Evolutionary conservation across 2,329 filamentous ascomycete genomes (phyloP).

Genomic region (Fusarium concolor): DNA sequence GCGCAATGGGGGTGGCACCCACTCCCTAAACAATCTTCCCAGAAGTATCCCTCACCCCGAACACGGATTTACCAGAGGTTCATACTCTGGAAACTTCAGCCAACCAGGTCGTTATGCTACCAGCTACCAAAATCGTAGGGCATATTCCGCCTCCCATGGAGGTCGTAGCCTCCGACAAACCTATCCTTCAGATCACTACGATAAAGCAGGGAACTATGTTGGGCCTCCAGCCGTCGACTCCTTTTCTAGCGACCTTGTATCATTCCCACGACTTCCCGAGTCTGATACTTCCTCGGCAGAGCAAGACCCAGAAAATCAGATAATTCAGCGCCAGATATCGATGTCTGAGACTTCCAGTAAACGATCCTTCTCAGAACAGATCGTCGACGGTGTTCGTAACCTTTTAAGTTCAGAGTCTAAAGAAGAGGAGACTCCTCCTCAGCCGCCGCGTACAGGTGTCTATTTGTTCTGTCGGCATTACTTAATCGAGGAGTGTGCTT

Average conservation of each 20-base stretch:
- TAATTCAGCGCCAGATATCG: not conserved
- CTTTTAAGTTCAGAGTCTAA: constrained; percentile 15
- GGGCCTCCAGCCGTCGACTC: constrained; percentile 14
- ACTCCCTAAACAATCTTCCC: not conserved
- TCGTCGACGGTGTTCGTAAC: constrained; percentile 27
- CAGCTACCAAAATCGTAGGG: constrained; percentile 21
- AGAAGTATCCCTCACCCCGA: constrained; percentile 15
- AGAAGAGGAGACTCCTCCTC: constrained; percentile 13
- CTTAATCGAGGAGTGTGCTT: constrained; percentile 33
- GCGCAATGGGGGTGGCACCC: not conserved
- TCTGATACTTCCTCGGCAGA: constrained; percentile 14
- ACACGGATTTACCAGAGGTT: not conserved
- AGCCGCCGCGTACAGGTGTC: constrained; percentile 29
- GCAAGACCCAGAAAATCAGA: not conserved
- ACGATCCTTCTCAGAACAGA: constrained; percentile 21
- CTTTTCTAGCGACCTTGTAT: constrained; percentile 8
- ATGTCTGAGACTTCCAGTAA: not conserved
- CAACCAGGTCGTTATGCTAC: constrained; percentile 18
- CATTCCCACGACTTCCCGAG: constrained; percentile 32
- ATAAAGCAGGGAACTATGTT: constrained; percentile 26
- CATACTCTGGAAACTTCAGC: constrained; percentile 29
- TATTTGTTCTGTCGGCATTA: constrained; percentile 41
- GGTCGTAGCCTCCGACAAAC: constrained; percentile 21
- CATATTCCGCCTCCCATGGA: constrained; percentile 17
- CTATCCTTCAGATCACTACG: constrained; percentile 33